phyloP scores from a whole-genome alignment of 768 basidiomycete species.

The Lyophyllum atratum region DNA sequence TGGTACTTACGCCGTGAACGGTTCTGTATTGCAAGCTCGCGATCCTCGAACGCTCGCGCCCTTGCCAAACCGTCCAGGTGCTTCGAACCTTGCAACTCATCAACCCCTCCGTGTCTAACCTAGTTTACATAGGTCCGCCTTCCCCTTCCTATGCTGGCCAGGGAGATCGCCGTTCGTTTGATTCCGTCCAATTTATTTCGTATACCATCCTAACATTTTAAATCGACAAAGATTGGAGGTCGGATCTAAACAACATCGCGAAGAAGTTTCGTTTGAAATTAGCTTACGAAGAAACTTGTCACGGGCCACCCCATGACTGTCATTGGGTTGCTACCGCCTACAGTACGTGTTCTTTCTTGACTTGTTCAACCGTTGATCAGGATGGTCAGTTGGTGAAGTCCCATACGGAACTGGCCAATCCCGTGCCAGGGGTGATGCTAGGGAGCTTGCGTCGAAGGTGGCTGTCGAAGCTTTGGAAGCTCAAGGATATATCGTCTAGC shows the following conservation, averaged over 20 bases:
- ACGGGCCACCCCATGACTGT: constrained; percentile 4
- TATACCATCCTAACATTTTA: not conserved
- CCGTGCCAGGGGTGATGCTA: constrained; percentile 5
- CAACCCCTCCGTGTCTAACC: not conserved
- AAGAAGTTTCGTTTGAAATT: constrained; percentile 8
- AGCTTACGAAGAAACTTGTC: not conserved
- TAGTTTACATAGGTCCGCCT: not conserved
- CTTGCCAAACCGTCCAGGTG: not conserved
- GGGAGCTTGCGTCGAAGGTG: constrained; percentile 5
- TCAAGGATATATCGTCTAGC: constrained; percentile 1
- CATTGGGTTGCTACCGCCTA: not conserved
- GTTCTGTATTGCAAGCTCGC: not conserved
- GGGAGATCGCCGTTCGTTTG: not conserved
- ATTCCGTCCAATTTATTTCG: not conserved
- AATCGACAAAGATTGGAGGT: constrained; percentile 5
- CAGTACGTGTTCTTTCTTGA: not conserved
- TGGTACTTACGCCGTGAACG: too few relatives aligned
- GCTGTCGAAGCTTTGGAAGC: constrained; percentile 6
- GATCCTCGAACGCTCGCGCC: not conserved
- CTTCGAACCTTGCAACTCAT: not conserved
- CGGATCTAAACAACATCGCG: constrained; percentile 11
- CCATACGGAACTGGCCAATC: not conserved
- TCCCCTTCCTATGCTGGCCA: not conserved
- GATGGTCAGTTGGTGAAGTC: not conserved
- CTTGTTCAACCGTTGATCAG: not conserved